Evolutionary conservation across 352 stramenopile genomes (phyloP).

Genomic region (Globisporangium cylindrosporum): DNA sequence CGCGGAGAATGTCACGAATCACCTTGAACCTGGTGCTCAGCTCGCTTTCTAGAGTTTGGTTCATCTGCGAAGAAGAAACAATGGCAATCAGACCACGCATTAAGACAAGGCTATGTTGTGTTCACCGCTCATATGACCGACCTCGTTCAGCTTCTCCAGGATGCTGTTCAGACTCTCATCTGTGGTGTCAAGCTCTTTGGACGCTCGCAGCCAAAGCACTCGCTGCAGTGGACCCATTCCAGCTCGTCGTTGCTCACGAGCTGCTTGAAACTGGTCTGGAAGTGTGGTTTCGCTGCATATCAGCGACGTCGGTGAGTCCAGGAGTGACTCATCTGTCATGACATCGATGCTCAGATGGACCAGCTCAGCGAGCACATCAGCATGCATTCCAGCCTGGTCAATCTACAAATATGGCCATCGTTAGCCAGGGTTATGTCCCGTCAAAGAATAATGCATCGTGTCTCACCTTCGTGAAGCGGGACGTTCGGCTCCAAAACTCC

Average conservation of each 20-base stretch:
- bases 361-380: constrained; percentile 33
- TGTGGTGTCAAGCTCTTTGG: constrained; percentile 27
- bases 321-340: constrained; percentile 19
- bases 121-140: not conserved
- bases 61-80: constrained; percentile 18
- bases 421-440: too few species aligned
- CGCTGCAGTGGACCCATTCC: constrained; percentile 26
- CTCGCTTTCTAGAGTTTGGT: constrained; percentile 20
- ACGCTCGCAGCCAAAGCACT: constrained; percentile 33
- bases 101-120: not conserved
- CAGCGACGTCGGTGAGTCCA: constrained; percentile 16
- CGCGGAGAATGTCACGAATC: constrained; percentile 24
- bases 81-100: not conserved
- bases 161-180: constrained; percentile 18
- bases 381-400: constrained; percentile 25
- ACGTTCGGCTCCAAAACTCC: constrained; percentile 18
- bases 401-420: constrained; percentile 12
- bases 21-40: constrained; percentile 27
- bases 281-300: constrained; percentile 19
- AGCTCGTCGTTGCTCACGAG: constrained; percentile 20
- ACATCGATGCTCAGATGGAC: constrained; percentile 39
- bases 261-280: constrained; percentile 22
- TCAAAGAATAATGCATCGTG: not conserved
- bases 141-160: constrained; percentile 21
- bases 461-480: constrained; percentile 12